Evolutionary conservation across 352 stramenopile genomes (phyloP), one percentile per base, ranked within the genome.

Genomic region (Globisporangium okanoganense): DNA sequence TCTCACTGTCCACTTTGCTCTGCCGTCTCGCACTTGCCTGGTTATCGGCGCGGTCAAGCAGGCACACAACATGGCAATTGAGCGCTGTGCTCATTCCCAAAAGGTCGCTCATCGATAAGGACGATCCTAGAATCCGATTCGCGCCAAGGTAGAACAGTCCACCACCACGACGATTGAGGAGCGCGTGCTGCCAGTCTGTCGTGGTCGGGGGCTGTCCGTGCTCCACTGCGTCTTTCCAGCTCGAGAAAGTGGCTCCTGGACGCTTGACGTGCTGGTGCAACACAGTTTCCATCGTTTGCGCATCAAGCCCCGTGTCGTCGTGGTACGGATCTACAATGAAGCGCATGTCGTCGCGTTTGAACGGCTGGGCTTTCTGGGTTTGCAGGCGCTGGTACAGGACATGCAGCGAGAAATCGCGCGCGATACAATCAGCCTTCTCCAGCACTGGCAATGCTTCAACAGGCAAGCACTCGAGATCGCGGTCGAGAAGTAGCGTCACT

Each of bases 1-100:
- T 97, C 38, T 92, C 73, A 41, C 80, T 96, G 64, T 96, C 84
- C 40, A 84, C 27, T 69, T 97, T 97, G 68, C 83, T 95, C 69
- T 95, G 87, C 22, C 89, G 73, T 16, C 88, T 73, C n/a, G 66
- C 66, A 43, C 82, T 96, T 24, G 62, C 68, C 12, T 75, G 56
- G 56, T 91, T 97, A 61, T 96, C 86, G 3, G 84, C 81, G n/a
- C 85, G 82, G 61, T 95, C 86, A 0, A 95, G 59, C 4, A 94
- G 51, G 41, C 94, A 61, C 24, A 94, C 65, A 5, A 80, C 77
- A 57, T 94, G 80, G 48, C 84, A 96, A n/a, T 73, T 78, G 20
- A 64, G 53, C 5, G 67, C 60, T 5, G 84, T 60, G 58, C 87
- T 90, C 77, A 96, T 89, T 0, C 77, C 81, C n/a, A 78, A 72